Evolutionary conservation across 352 stramenopile genomes (phyloP).

Genomic region (Phytophthora multivora): DNA sequence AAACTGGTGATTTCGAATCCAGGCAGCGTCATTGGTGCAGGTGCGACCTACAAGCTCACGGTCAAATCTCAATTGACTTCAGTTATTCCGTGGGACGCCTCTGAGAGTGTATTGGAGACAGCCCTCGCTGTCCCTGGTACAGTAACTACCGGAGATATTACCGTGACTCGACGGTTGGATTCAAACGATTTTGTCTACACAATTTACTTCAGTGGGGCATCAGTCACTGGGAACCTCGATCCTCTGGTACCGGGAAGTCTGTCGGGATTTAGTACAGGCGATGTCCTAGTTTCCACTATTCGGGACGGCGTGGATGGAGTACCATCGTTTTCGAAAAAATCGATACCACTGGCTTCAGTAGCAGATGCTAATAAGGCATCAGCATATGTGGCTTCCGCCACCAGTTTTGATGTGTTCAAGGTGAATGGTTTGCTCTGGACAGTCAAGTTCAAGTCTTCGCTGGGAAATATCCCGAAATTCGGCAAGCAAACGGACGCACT

Average conservation of each 20-base stretch:
- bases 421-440: conserved; percentile 82
- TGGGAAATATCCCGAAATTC: conserved; percentile 65
- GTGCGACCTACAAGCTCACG: conserved; percentile 50
- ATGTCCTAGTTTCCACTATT: conserved; percentile 41
- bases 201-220: conserved; percentile 69
- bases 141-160: conserved; percentile 40
- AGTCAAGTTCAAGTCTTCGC: conserved; percentile 78
- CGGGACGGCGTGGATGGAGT: conserved; percentile 40
- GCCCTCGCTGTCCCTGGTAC: conserved; percentile 25
- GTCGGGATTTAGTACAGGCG: conserved; percentile 34
- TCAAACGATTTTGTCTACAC: conserved; percentile 72
- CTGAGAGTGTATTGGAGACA: conserved; percentile 32
- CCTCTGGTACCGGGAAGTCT: conserved; percentile 17
- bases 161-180: conserved; percentile 53
- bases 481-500: conserved; percentile 31
- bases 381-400: conserved; percentile 40
- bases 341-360: conserved; percentile 56
- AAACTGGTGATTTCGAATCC: conserved; percentile 56
- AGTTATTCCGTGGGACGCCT: conserved; percentile 61
- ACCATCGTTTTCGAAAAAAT: conserved; percentile 34
- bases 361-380: conserved; percentile 24
- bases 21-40: conserved; percentile 34
- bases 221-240: conserved; percentile 42
- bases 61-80: conserved; percentile 30
- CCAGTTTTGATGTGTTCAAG: conserved; percentile 67